Base-by-base conservation (phyloP, 345 rosid genomes). In the Citrus glauca region DNA sequence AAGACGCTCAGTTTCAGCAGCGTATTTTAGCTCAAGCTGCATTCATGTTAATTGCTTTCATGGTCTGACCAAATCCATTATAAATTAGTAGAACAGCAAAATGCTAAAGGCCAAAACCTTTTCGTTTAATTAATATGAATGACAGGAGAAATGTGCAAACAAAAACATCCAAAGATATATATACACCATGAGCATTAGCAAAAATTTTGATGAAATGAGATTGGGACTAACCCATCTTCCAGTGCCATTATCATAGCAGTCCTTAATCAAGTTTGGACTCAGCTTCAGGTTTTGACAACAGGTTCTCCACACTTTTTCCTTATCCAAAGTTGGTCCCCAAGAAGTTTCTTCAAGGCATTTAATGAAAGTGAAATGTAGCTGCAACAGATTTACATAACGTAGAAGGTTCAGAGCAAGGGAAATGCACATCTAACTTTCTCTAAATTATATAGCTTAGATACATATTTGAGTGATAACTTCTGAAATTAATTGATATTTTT, bases 361-460 rank as follows among this genome's bases (percentile, higher is more conserved):
- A 48, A 93, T 82, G 63, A 93, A 89, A 13, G 61, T 38, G 78
- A 84, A 93, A 53, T 93, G 91, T 61, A 66, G 32, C 27, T 37
- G 76, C 95, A n/a, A 61, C 2, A 6, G 33, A 74, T 53, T 35
- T 53, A 61, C 66, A 71, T 57, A 16, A 50, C 17, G 56, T 50
- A 57, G 66, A 40, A 32, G 42, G 40, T 65, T 37, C 25, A 32
- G 28, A 70, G 22, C 48, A n/a, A 22, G 25, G 33, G 37, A 30
- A 14, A 63, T 62, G 66, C 14, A 20, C 27, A 20, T 20, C 27
- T 50, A 16, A 50, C 56, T 16, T 48, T 37, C 56, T 16, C 56
- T 50, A 50, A 16, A 50, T 50, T 50, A 16, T 50, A 50, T 16
- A 16, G 56, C 57, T 53, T 16, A 53, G 57, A 53, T 6, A 5